phyloP scores from a whole-genome alignment of 805 yeast genomes.

The Cyberlindnera xishuangbannaensis region DNA sequence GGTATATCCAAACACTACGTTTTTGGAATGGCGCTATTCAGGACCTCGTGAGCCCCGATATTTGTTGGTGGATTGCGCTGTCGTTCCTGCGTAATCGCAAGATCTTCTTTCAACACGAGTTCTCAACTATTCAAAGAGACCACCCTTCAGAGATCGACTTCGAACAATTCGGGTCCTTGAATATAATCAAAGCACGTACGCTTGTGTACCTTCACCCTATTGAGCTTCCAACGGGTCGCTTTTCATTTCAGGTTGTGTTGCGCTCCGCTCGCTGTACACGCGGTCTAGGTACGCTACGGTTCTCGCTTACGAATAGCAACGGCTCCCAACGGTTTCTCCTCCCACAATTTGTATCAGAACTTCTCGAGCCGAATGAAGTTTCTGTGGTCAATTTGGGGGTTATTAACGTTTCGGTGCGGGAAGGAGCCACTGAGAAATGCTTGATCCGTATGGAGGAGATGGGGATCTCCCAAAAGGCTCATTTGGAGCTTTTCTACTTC shows the following conservation, averaged over 20 bases:
- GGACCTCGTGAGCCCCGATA: conserved; percentile 22
- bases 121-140: conserved; percentile 26
- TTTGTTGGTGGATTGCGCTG: conserved; percentile 44
- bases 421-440: no score
- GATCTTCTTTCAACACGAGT: conserved; percentile 40
- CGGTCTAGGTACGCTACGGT: conserved; percentile 50
- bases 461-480: conserved; percentile 48
- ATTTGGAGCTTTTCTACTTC: conserved; percentile 40
- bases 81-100: conserved; percentile 46
- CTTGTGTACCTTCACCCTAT: conserved; percentile 10
- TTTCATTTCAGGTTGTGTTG: conserved; percentile 19
- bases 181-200: conserved; percentile 1
- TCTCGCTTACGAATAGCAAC: conserved; percentile 1
- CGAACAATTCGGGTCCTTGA: conserved; percentile 1
- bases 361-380: no score
- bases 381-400: conserved; percentile 47
- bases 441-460: conserved; percentile 48
- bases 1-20: conserved; percentile 17
- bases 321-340: not conserved
- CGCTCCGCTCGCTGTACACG: conserved; percentile 2
- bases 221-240: conserved; percentile 15
- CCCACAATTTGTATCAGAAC: no score
- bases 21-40: conserved; percentile 35
- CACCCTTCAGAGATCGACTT: not conserved
- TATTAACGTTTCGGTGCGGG: conserved; percentile 29